phyloP scores from a whole-genome alignment of 768 basidiomycete genomes.

The Coprinopsis sp. region DNA sequence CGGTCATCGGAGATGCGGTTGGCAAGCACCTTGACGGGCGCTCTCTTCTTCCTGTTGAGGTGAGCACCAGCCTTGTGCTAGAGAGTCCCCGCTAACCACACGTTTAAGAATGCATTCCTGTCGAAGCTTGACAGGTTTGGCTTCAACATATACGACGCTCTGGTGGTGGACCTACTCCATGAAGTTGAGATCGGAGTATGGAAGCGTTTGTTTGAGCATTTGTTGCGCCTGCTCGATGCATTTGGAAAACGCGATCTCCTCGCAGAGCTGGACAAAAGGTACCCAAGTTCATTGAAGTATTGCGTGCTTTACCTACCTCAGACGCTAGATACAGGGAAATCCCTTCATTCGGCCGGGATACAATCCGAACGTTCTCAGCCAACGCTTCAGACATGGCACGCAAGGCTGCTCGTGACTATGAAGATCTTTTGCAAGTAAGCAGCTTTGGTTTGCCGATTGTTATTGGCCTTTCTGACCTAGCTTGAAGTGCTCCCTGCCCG shows the following conservation, averaged over 20 bases:
- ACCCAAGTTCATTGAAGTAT: slow-evolving; percentile 24
- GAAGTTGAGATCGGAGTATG: slow-evolving; percentile 35
- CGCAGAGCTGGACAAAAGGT: slow-evolving; percentile 23
- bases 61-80: not conserved
- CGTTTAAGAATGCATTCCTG: slow-evolving; percentile 12
- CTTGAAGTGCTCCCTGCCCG: slow-evolving; percentile 31
- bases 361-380: slow-evolving; percentile 25
- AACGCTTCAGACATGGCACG: slow-evolving; percentile 29
- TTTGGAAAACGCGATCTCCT: slow-evolving; percentile 14
- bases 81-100: not conserved
- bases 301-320: slow-evolving; percentile 24
- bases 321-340: slow-evolving; percentile 15
- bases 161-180: slow-evolving; percentile 30
- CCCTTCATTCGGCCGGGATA: slow-evolving; percentile 26
- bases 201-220: slow-evolving; percentile 30
- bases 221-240: slow-evolving; percentile 26
- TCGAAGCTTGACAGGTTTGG: slow-evolving; percentile 9
- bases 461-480: not conserved
- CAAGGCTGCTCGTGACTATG: slow-evolving; percentile 30
- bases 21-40: not conserved
- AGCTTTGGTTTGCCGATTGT: not conserved
- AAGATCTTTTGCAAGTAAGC: slow-evolving; percentile 33
- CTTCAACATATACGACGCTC: slow-evolving; percentile 21
- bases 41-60: not conserved
- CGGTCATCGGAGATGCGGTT: not conserved